Conservation (phyloP, 352 stramenopile species). For the Phytopythium ostracodes region DNA sequence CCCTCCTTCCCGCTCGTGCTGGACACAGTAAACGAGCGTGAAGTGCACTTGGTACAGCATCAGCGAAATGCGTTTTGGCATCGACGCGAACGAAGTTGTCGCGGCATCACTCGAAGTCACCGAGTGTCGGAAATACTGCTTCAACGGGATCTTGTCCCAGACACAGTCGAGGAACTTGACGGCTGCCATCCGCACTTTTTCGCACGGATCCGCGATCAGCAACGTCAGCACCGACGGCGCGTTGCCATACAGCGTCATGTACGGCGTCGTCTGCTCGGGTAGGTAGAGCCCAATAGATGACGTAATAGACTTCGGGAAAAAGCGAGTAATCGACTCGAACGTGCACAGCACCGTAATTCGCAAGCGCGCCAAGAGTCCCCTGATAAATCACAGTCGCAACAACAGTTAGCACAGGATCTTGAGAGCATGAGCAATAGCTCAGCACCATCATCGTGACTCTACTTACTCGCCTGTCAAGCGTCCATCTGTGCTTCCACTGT, state of each 20-base stretch:
- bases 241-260: constrained; percentile 79
- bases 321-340: constrained; percentile 62
- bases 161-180: constrained; percentile 81
- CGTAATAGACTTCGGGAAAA: constrained; percentile 67
- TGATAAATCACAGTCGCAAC: constrained; percentile 11
- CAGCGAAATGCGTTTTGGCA: constrained; percentile 75
- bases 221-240: constrained; percentile 75
- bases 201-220: constrained; percentile 70
- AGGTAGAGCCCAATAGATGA: constrained; percentile 79
- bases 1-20: constrained; percentile 62
- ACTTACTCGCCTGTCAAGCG: constrained; percentile 50
- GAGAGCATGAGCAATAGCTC: too few relatives aligned
- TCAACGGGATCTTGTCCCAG: constrained; percentile 79
- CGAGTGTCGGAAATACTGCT: constrained; percentile 71
- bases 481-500: constrained; percentile 20
- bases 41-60: constrained; percentile 86
- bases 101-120: constrained; percentile 27
- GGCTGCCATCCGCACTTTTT: constrained; percentile 63
- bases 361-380: constrained; percentile 61
- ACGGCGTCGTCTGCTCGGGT: constrained; percentile 74
- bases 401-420: background rate
- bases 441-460: background rate
- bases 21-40: constrained; percentile 77
- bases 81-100: constrained; percentile 77
- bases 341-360: constrained; percentile 72